Evolutionary conservation across 257 asterid species (phyloP), one percentile per base, ranked within the genome.

Genomic region (Phtheirospermum japonicum): DNA sequence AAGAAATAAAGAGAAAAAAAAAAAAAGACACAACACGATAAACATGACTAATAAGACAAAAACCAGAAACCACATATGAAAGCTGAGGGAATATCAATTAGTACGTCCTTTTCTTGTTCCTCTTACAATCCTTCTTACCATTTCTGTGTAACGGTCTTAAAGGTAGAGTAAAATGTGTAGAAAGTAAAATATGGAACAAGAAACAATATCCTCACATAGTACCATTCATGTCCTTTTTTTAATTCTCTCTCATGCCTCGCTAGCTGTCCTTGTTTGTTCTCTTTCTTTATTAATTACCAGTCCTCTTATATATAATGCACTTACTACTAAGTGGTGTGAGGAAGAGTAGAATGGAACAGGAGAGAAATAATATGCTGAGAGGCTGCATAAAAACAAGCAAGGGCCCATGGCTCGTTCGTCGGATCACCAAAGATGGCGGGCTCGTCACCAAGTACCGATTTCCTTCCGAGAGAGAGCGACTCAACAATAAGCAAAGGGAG

Each of bases 401-500:
- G 40, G 92, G 95, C 34, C 92, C 95, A 1, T 90, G 95, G 97
- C 50, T 76, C 54, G 93, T 90, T 9, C 80, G 80, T 3, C 74
- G 92, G 40, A 12, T 71, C 48, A 78, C 87, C 56, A 89, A 80
- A 53, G 65, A 65, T n/a, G 89, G 88, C 0, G 76, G 67, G 0
- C 36, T 74, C 0, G 74, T 74, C 16, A 83, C 81, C 9, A 87
- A 76, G 61, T 72, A 16, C 16, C 88, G 97, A 0, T 81, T 65
- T 53, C 95, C 95, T 3, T 78, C 95, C 0, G 97, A 83, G 0
- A 69, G 67, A 8, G 96, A 90, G 73, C 50, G 93, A 18, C 74
- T 67, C 18, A 83, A 78, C 31, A 90, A 90, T 52, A 85, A 76
- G 79, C 77, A 85, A 56, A 73, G 95, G 50, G 96, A 90, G 72